phyloP scores from a whole-genome alignment of 2,329 filamentous ascomycete genomes.

The Colletotrichum gloeosporioides region DNA sequence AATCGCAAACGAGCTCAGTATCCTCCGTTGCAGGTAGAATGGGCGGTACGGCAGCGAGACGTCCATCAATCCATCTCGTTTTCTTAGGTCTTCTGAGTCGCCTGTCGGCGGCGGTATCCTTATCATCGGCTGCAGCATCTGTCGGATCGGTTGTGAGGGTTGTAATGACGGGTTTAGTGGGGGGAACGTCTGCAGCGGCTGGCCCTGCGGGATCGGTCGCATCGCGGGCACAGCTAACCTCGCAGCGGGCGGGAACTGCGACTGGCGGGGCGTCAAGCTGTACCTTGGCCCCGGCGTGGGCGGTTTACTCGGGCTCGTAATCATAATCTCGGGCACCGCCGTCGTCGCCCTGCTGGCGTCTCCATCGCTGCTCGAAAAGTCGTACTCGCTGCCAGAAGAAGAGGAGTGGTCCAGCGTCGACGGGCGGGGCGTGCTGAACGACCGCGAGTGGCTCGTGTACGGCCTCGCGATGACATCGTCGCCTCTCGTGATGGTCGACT shows the following conservation, averaged over 20 bases:
- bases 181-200: neutral
- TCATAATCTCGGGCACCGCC: constrained; percentile 10
- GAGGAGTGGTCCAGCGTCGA: neutral
- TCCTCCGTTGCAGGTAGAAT: constrained; percentile 36
- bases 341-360: neutral
- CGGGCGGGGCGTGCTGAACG: constrained; percentile 18
- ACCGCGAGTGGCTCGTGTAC: constrained; percentile 17
- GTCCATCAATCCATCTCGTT: constrained; percentile 26
- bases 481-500: neutral
- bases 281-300: neutral
- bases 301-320: constrained; percentile 4
- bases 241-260: neutral
- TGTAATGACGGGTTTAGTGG: neutral
- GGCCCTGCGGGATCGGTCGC: neutral
- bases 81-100: neutral
- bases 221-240: neutral
- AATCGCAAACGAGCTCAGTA: constrained; percentile 33
- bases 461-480: constrained; percentile 1
- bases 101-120: neutral
- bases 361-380: neutral
- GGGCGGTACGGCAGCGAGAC: constrained; percentile 39
- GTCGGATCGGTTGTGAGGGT: neutral
- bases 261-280: neutral
- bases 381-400: neutral
- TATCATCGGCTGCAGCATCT: neutral